These are phyloP conservation scores for Yamadazyma takamatsuzukensis DNA, from an alignment of 805 yeast species.

Conservation along the genomic window DNA sequence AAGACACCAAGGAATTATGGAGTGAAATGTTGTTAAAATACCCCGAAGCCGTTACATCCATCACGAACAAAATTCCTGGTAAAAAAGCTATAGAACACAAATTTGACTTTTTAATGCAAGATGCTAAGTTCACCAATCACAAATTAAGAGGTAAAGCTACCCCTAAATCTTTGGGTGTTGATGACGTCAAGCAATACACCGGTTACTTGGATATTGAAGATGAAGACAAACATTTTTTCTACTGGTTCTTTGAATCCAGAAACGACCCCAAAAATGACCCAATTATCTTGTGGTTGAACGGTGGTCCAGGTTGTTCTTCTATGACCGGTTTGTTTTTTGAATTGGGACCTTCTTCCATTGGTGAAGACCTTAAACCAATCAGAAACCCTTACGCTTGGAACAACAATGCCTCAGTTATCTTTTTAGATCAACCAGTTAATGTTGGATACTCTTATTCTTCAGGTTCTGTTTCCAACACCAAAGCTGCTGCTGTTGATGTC, in stretches of 20 bases:
- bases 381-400: slow-evolving; percentile 31
- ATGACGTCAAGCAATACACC: slow-evolving; percentile 74
- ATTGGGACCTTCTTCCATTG: slow-evolving; percentile 31
- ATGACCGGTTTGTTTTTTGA: slow-evolving; percentile 33
- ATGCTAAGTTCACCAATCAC: slow-evolving; percentile 43
- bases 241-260: slow-evolving; percentile 44
- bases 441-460: slow-evolving; percentile 33
- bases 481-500: slow-evolving; percentile 33
- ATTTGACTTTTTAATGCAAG: slow-evolving; percentile 35
- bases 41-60: slow-evolving; percentile 51
- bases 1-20: slow-evolving; percentile 54
- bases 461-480: slow-evolving; percentile 25
- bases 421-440: slow-evolving; percentile 36
- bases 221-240: slow-evolving; percentile 58
- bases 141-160: slow-evolving; percentile 56
- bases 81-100: slow-evolving; percentile 32
- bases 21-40: slow-evolving; percentile 56
- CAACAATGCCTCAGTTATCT: slow-evolving; percentile 37
- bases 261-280: slow-evolving; percentile 39
- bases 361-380: slow-evolving; percentile 23
- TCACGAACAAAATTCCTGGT: slow-evolving; percentile 57
- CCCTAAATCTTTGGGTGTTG: slow-evolving; percentile 73
- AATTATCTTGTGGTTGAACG: slow-evolving; percentile 32
- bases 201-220: slow-evolving; percentile 82
- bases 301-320: slow-evolving; percentile 36